A percentile compares a stretch with the other conserved stretches of the same genome.
Conservation (phyloP, 257 asterid genomes). For the Ajuga chamaepitys region DNA sequence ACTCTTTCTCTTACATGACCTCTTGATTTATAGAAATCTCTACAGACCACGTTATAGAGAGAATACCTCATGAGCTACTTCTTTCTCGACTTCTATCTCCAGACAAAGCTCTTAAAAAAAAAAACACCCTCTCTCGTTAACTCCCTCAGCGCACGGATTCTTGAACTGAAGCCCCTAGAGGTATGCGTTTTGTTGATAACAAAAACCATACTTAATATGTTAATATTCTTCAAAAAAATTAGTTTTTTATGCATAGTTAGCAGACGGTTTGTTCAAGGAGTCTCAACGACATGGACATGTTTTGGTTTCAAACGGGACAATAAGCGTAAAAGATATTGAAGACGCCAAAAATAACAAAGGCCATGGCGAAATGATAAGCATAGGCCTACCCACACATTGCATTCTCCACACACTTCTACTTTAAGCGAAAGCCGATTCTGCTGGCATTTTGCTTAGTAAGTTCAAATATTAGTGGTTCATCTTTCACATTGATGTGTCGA, state of each 20-base stretch:
- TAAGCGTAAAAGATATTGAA: conserved; percentile 53
- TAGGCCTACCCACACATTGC: conserved; percentile 74
- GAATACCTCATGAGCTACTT: conserved; percentile 23
- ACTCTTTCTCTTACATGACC: too few species aligned
- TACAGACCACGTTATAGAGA: conserved; percentile 49
- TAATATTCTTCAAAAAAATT: background rate
- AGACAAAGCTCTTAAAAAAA: background rate
- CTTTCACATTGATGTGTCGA: background rate
- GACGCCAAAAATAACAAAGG: conserved; percentile 50
- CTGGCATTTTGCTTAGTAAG: conserved; percentile 64
- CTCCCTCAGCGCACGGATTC: conserved; percentile 32
- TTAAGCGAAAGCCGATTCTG: conserved; percentile 54
- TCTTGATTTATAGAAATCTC: too few species aligned
- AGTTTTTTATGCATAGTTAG: conserved; percentile 29
- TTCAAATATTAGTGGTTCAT: background rate
- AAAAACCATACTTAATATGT: too few species aligned
- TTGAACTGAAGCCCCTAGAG: conserved; percentile 68
- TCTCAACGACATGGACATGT: conserved; percentile 43
- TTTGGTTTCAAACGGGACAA: conserved; percentile 46
- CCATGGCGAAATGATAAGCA: conserved; percentile 31
- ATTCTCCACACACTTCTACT: conserved; percentile 48
- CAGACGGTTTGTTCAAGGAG: conserved; percentile 43
- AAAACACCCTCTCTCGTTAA: conserved; percentile 33
- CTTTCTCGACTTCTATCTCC: conserved; percentile 21
- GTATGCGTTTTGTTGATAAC: conserved; percentile 21